phyloP scores from a whole-genome alignment of 495 filamentous ascomycete genomes.

The Darksidea phi region DNA sequence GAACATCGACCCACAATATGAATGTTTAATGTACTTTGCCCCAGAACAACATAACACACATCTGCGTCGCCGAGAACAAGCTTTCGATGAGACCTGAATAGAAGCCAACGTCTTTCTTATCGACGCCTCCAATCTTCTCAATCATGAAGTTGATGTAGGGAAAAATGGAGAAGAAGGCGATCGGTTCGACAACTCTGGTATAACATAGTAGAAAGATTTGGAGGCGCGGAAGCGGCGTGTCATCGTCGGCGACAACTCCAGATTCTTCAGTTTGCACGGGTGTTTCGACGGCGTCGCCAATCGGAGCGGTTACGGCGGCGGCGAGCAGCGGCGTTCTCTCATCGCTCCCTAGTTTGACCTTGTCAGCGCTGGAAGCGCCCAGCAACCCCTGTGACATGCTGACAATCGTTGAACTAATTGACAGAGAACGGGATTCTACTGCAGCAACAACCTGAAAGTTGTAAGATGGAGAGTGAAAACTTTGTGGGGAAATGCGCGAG shows the following conservation, averaged over 20 bases:
- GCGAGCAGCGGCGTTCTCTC: slow-evolving; percentile 31
- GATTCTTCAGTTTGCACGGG: background rate
- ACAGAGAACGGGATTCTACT: no score
- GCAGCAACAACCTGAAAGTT: no score
- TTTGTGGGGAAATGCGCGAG: no score
- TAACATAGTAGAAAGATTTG: slow-evolving; percentile 68
- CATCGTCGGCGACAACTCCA: slow-evolving; percentile 35
- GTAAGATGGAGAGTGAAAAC: no score
- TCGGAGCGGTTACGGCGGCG: slow-evolving; percentile 1
- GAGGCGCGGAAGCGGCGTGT: slow-evolving; percentile 52
- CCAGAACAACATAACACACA: slow-evolving; percentile 60
- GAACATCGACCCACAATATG: background rate
- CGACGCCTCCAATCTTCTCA: slow-evolving; percentile 55
- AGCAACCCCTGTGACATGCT: background rate
- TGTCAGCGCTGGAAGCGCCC: background rate
- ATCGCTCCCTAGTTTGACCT: slow-evolving; percentile 6
- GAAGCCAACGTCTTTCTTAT: slow-evolving; percentile 63
- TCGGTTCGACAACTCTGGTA: slow-evolving; percentile 66
- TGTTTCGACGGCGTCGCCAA: slow-evolving; percentile 7
- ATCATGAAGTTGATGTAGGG: slow-evolving; percentile 75
- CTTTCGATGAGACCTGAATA: slow-evolving; percentile 71
- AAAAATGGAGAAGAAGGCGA: slow-evolving; percentile 73
- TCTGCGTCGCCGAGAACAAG: slow-evolving; percentile 67
- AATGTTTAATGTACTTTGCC: slow-evolving; percentile 43
- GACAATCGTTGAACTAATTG: no score